Percentiles rank a stretch among this genome's conserved stretches.
Conservation (phyloP, 805 yeast genomes). For the Nakazawaea peltata region DNA sequence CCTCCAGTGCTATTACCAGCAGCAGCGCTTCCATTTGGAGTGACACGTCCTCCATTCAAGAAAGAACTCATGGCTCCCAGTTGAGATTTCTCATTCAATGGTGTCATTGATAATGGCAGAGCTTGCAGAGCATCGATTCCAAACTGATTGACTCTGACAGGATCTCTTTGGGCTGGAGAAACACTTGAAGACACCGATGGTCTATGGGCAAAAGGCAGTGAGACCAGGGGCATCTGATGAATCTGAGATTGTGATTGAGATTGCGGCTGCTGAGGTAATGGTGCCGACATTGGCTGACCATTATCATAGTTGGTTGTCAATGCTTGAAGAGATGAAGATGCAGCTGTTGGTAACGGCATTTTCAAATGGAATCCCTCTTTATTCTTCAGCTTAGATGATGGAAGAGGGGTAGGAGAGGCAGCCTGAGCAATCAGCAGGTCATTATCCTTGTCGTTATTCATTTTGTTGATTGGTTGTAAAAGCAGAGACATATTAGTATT, state of each 20-base stretch:
- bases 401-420: slow-evolving; percentile 12
- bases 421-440: not conserved
- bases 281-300: no score
- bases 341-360: slow-evolving; percentile 67
- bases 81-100: slow-evolving; percentile 52
- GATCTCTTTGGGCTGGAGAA: slow-evolving; percentile 23
- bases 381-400: slow-evolving; percentile 22
- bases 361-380: slow-evolving; percentile 57
- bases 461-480: slow-evolving; percentile 47
- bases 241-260: slow-evolving; percentile 8
- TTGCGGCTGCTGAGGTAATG: slow-evolving; percentile 27
- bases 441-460: slow-evolving; percentile 1
- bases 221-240: no score
- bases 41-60: slow-evolving; percentile 10
- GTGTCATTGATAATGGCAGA: slow-evolving; percentile 69
- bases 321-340: slow-evolving; percentile 23
- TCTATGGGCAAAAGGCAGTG: slow-evolving; percentile 15
- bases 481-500: slow-evolving; percentile 27
- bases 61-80: slow-evolving; percentile 12
- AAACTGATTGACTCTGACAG: slow-evolving; percentile 46
- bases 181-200: slow-evolving; percentile 15
- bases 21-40: slow-evolving; percentile 3
- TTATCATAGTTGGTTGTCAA: slow-evolving; percentile 10
- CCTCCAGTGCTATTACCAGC: not conserved
- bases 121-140: slow-evolving; percentile 51